Base-by-base conservation (phyloP, 2,329 filamentous ascomycete species). In the Colletotrichum godetiae region DNA sequence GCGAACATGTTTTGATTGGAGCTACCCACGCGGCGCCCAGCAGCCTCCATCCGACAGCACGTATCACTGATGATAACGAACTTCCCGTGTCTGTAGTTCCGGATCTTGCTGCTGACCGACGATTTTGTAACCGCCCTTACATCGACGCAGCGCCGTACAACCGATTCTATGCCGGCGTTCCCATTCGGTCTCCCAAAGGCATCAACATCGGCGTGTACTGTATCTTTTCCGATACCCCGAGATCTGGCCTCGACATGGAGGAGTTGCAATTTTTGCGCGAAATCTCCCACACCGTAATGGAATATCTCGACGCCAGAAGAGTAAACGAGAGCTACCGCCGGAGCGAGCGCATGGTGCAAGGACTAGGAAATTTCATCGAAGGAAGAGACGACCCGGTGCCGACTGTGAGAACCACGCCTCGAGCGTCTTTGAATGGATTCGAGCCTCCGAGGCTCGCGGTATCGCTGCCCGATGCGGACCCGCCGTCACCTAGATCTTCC, bases 161-260 rank as follows among this genome's bases (percentile, higher is more conserved):
- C 31, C 76, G 79, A 1, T 86, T 86, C 69, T 86, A 86, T 60
- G 84, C 84, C 0, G 84, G 80, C 0, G 82, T 85, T 0, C 85
- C 85, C 4, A 84, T 86, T 22, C 80, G 83, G 0, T 83, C 82
- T 0, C 80, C 77, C 0, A 77, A 79, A 4, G 84, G 84, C 24
- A 81, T 86, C 68, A 84, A 86, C 58, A 86, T 86, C 13, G 85
- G 85, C 4, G 81, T 83, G 0, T 81, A 81, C 19, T 84, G 82
- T 64, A 79, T 85, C 2, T 76, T 80, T 15, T 79, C 78, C 57
- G 73, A 76, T 37, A 73, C 71, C 19, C 79, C 80, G 12, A 68
- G 79, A 11, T 69, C 68, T 3, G 76, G 77, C 10, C 80, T 84
- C 75, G 77, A 78, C 8, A 76, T 79, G 8, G 67, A 73, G 2